Percentiles rank a stretch among this genome's conserved stretches.
Conservation (phyloP, 192 early-diverging fungal genomes). For the Chytriomyces sp. region DNA sequence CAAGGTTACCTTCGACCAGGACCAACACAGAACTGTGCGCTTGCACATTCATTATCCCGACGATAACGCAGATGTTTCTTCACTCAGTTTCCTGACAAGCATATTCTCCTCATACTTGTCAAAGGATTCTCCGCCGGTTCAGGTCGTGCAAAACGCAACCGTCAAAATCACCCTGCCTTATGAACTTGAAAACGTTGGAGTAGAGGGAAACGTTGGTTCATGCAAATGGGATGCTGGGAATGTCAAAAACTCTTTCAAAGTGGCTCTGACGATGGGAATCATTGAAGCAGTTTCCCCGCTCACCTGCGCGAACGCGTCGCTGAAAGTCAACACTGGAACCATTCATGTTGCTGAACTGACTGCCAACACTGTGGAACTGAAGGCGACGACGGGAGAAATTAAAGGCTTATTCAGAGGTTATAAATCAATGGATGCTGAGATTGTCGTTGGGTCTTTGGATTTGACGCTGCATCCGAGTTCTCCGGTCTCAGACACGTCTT, state of each 20-base stretch:
- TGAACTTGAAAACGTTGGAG: not conserved
- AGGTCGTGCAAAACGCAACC: not conserved
- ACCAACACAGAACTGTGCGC: not conserved
- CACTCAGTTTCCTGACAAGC: no score
- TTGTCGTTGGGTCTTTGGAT: not conserved
- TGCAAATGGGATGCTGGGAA: not conserved
- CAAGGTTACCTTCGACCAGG: not conserved
- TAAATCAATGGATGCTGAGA: not conserved
- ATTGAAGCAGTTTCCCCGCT: not conserved
- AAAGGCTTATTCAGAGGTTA: not conserved
- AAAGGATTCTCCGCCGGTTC: not conserved
- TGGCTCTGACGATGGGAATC: not conserved
- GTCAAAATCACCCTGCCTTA: not conserved
- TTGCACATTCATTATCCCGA: not conserved
- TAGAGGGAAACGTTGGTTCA: not conserved
- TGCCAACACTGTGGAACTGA: not conserved
- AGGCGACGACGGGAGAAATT: not conserved
- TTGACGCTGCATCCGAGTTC: not conserved
- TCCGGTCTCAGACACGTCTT: not conserved
- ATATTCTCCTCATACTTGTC: not conserved
- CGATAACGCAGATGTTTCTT: not conserved
- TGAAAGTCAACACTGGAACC: not conserved
- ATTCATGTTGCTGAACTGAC: not conserved
- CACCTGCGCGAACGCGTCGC: not conserved
- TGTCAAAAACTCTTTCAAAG: not conserved